Evolutionary conservation across 176 grass and related monocot genomes (phyloP).

Genomic region (Alopecurus myosuroides): DNA sequence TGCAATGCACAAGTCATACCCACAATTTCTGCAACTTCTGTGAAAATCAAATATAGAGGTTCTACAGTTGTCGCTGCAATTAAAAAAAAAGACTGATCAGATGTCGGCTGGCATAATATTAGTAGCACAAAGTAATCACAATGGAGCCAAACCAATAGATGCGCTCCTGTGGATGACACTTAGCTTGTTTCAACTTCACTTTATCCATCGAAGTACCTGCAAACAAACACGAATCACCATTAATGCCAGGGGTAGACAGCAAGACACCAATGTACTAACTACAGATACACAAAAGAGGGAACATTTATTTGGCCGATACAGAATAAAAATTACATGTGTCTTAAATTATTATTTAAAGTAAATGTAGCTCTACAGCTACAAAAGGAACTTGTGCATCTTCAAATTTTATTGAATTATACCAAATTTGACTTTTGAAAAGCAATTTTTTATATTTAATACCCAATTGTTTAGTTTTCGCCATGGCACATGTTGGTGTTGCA

Average conservation of each 20-base stretch:
- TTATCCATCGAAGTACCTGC: slow-evolving; percentile 24
- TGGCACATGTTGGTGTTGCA: too few relatives aligned
- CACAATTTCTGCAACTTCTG: slow-evolving; percentile 67
- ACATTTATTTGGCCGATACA: too few relatives aligned
- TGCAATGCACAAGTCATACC: slow-evolving; percentile 64
- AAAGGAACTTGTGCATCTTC: too few relatives aligned
- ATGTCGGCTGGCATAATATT: slow-evolving; percentile 1
- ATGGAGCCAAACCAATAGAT: neutral
- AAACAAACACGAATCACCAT: slow-evolving; percentile 11
- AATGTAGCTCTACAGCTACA: too few relatives aligned
- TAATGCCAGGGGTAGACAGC: neutral
- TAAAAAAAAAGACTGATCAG: slow-evolving; percentile 7
- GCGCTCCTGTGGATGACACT: slow-evolving; percentile 31
- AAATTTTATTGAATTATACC: too few relatives aligned
- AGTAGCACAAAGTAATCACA: neutral
- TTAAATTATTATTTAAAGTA: too few relatives aligned
- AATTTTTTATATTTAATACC: too few relatives aligned
- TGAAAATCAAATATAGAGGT: slow-evolving; percentile 89
- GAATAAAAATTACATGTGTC: too few relatives aligned
- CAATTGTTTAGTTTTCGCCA: too few relatives aligned
- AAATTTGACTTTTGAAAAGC: too few relatives aligned
- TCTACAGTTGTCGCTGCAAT: slow-evolving; percentile 55
- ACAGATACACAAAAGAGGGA: neutral
- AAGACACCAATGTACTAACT: neutral
- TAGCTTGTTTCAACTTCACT: slow-evolving; percentile 50